These are phyloP conservation scores for Graphium sp. DNA, from an alignment of 2,329 filamentous ascomycete species.

Conservation along the genomic window DNA sequence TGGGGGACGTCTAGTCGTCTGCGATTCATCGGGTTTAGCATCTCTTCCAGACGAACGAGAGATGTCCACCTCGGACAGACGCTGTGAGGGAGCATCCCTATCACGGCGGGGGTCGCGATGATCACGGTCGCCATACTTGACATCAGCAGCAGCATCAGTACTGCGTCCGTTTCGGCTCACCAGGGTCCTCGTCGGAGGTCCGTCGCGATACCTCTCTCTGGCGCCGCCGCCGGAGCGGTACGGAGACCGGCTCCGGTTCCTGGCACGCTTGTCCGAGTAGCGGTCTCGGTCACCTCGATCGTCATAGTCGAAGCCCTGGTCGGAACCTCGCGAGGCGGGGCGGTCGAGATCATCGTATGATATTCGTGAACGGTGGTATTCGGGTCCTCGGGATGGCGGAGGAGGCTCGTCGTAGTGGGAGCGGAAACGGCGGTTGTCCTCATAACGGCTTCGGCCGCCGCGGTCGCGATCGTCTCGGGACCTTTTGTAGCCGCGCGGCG, in stretches of 20 bases:
- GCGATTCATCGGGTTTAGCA: conserved; percentile 50
- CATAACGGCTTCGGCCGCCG: conserved; percentile 26
- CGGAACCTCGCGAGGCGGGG: conserved; percentile 21
- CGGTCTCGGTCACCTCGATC: conserved; percentile 20
- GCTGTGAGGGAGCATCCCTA: no score
- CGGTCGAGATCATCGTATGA: conserved; percentile 42
- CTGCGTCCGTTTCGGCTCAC: no score
- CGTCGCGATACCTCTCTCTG: conserved; percentile 17
- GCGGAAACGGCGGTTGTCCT: conserved; percentile 43
- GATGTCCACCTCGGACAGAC: conserved; percentile 18
- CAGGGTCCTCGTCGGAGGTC: no score
- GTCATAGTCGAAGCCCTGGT: conserved; percentile 30
- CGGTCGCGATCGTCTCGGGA: conserved; percentile 44
- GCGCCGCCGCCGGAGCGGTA: conserved; percentile 18
- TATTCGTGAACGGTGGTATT: conserved; percentile 26
- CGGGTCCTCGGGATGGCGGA: conserved; percentile 5
- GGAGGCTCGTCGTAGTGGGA: conserved; percentile 43
- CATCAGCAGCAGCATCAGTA: no score
- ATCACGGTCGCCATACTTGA: conserved; percentile 27
- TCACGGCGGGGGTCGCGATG: conserved; percentile 25
- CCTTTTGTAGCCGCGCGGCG: conserved; percentile 53
- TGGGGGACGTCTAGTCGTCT: no score
- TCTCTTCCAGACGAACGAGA: conserved; percentile 42
- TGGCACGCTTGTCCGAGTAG: conserved; percentile 6
- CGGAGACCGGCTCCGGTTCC: conserved; percentile 28